Evolutionary conservation across 148 eudicot genomes (phyloP), one percentile per base, ranked within the genome.

Genomic region (Chenopodium berlandieri): DNA sequence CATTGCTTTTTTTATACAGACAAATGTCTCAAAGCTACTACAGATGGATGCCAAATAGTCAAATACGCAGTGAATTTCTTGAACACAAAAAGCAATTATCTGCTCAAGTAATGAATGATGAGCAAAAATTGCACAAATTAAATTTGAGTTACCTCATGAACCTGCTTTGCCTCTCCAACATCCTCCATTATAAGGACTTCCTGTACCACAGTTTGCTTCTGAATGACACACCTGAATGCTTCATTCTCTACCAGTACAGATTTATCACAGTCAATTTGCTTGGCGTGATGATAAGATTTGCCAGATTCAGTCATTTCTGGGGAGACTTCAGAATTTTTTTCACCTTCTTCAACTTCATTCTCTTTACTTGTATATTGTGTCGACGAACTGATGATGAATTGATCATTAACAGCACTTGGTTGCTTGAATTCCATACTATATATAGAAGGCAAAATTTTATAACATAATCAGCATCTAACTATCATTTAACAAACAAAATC

Each of bases 131-230:
- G 23, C 54, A 72, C 10, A 72, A 64, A 73, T 58, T 37, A 78
- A 37, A 31, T 4, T 10, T 54, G 67, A n/a, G 7, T 71, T 81
- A 85, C 87, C 87, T 85, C 84, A 31, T 10, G 14, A 60, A 75
- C 34, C 32, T 31, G 77, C 44, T 78, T 60, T 13, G n/a, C 23
- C 16, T 78, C 87, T 67, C 70, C 79, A 40, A 4, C 37, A 34
- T 58, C 80, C 58, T 67, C 76, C 47, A 77, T 69, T 32, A 78
- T 27, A 20, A 74, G 76, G 40, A 85, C 65, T 78, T 85, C 82
- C 48, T 85, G 72, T 74, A 58, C 47, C 69, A 78, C 48, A 44
- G 79, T 81, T 62, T 82, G 87, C 84, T 85, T 78, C 60, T 68
- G 32, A 27, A 78, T 77, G 69, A 81, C 80, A 56, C 78, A 30